These are phyloP conservation scores for Candida pini DNA, from an alignment of 805 yeast genomes.

Conservation along the genomic window DNA sequence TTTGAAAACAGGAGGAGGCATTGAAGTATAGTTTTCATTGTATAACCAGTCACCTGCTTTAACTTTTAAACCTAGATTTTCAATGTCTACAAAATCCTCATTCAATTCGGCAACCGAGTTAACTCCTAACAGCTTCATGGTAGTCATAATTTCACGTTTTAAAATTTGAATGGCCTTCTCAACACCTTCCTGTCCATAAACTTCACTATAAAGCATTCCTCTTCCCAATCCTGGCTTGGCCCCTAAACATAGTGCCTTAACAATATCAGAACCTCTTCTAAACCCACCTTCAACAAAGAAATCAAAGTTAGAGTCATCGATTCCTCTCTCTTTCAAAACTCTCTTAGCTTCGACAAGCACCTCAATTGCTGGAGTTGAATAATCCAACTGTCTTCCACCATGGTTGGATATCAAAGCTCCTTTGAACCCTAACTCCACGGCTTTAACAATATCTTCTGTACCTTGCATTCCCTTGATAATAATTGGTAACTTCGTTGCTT, in stretches of 20 bases:
- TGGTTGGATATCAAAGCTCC: conserved; percentile 69
- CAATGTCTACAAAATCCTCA: conserved; percentile 48
- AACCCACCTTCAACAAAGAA: conserved; percentile 47
- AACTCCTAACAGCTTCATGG: conserved; percentile 62
- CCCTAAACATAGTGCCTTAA: conserved; percentile 39
- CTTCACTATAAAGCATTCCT: conserved; percentile 70
- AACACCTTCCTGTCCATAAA: conserved; percentile 77
- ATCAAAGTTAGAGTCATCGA: conserved; percentile 48
- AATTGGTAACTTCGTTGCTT: conserved; percentile 40
- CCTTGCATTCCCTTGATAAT: conserved; percentile 62
- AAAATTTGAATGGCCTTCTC: conserved; percentile 52
- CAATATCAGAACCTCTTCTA: conserved; percentile 37
- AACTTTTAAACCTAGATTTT: conserved; percentile 57
- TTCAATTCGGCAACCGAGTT: conserved; percentile 27
- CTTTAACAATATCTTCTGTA: conserved; percentile 57
- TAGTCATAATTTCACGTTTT: conserved; percentile 50
- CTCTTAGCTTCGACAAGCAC: conserved; percentile 52
- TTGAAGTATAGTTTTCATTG: conserved; percentile 34
- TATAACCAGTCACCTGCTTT: conserved; percentile 56
- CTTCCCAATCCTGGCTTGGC: conserved; percentile 64
- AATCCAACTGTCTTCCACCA: conserved; percentile 70
- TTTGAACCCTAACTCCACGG: conserved; percentile 51
- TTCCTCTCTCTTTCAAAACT: conserved; percentile 33
- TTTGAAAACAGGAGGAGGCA: conserved; percentile 28
- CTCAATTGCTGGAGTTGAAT: conserved; percentile 55